Conservation (phyloP, 169 alveolate genomes). For the Plasmodium blacklocki region DNA sequence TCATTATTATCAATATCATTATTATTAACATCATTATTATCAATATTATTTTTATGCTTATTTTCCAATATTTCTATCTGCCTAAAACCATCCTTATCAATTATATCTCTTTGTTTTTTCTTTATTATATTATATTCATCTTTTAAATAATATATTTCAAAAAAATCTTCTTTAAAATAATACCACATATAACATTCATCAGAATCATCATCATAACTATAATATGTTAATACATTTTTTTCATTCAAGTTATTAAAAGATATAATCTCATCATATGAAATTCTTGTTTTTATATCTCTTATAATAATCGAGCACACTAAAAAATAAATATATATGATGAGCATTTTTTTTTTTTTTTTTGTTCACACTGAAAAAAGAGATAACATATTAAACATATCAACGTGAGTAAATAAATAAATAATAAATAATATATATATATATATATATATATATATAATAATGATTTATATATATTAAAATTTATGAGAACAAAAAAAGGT, state of each 20-base stretch:
- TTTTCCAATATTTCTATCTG: no score
- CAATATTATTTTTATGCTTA: background rate
- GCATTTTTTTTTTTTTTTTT: constrained; percentile 24
- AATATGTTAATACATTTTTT: constrained; percentile 32
- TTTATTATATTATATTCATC: constrained; percentile 5
- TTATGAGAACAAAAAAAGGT: no score
- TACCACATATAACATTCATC: constrained; percentile 52
- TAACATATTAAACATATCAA: no score
- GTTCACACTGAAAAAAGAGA: background rate
- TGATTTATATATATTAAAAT: no score
- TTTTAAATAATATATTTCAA: constrained; percentile 34
- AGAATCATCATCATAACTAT: constrained; percentile 10
- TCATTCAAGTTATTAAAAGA: constrained; percentile 46
- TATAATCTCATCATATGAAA: constrained; percentile 7
- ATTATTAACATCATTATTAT: background rate
- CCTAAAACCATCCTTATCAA: background rate
- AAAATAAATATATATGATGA: constrained; percentile 11
- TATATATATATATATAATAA: no score
- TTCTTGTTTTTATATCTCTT: constrained; percentile 4
- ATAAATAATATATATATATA: no score
- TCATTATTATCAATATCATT: background rate
- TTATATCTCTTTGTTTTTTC: constrained; percentile 5
- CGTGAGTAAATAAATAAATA: no score
- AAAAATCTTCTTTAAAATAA: constrained; percentile 42
- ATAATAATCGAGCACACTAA: constrained; percentile 17